These are phyloP conservation scores for Sicyos baderoa DNA, from an alignment of 306 rosid genomes.

Conservation along the genomic window DNA sequence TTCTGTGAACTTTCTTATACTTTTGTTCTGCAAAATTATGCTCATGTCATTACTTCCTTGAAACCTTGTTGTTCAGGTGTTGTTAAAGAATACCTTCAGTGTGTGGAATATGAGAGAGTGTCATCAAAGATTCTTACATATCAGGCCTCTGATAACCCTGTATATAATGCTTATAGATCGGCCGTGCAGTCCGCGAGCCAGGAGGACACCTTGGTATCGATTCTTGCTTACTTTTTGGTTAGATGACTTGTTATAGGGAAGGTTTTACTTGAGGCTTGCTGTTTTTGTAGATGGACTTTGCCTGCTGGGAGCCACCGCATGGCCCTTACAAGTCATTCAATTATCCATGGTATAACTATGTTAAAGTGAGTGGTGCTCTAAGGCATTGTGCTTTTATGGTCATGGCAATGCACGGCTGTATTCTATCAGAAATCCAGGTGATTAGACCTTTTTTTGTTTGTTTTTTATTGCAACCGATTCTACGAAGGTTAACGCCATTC, in stretches of 20 bases:
- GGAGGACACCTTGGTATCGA: constrained; percentile 77
- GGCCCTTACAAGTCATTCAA: constrained; percentile 63
- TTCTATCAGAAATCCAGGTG: constrained; percentile 97
- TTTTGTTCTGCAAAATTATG: neutral
- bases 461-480: neutral
- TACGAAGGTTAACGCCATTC: neutral
- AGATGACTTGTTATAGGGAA: constrained; percentile 6
- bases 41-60: constrained; percentile 15
- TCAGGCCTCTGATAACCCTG: constrained; percentile 77
- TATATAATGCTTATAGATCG: constrained; percentile 80
- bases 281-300: constrained; percentile 72
- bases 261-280: constrained; percentile 8
- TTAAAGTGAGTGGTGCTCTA: constrained; percentile 81
- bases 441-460: constrained; percentile 5
- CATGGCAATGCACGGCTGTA: constrained; percentile 98
- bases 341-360: constrained; percentile 90
- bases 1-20: neutral
- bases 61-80: constrained; percentile 46
- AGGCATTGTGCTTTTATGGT: constrained; percentile 95
- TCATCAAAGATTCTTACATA: constrained; percentile 90
- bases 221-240: neutral
- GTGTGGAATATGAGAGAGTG: constrained; percentile 73
- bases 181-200: constrained; percentile 82
- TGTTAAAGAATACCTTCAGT: constrained; percentile 59
- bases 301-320: constrained; percentile 97